phyloP scores from a whole-genome alignment of 2,329 filamentous ascomycete species.

The Pestalotiopsis sp. region DNA sequence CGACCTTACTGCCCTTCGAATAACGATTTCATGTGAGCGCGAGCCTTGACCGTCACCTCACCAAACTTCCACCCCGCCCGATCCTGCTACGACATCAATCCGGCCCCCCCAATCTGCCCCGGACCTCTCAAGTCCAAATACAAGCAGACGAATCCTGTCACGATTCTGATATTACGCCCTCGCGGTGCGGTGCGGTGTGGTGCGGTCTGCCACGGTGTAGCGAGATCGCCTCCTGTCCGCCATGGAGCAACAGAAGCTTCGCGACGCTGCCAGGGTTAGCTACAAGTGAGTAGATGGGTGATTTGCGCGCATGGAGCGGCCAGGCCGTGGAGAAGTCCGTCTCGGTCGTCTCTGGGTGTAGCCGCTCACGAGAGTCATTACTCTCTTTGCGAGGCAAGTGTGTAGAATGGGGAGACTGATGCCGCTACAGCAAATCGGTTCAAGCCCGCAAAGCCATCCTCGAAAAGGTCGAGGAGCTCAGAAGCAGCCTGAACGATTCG shows the following conservation, averaged over 20 bases:
- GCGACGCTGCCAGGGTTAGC: slow-evolving; percentile 27
- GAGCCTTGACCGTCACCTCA: slow-evolving; percentile 29
- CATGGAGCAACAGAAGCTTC: slow-evolving; percentile 24
- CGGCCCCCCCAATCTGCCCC: not conserved
- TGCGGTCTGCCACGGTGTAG: not conserved
- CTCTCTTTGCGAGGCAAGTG: not conserved
- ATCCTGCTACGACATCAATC: slow-evolving; percentile 13
- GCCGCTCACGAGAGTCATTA: not conserved
- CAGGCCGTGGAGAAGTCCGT: not conserved
- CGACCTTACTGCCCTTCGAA: slow-evolving; percentile 25
- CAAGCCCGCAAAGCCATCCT: slow-evolving; percentile 30
- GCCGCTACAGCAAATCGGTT: slow-evolving; percentile 18
- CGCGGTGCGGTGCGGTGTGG: not conserved
- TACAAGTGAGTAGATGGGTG: slow-evolving; percentile 28
- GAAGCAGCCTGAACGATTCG: slow-evolving; percentile 28
- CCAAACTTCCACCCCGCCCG: slow-evolving; percentile 14
- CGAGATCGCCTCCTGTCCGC: not conserved
- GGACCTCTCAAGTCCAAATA: not conserved
- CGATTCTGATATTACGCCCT: not conserved
- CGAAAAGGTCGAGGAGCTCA: slow-evolving; percentile 23
- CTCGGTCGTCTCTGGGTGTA: not conserved
- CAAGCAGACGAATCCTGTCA: not conserved
- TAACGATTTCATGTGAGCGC: slow-evolving; percentile 35
- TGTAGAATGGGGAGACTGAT: not conserved
- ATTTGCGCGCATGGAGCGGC: not conserved